A percentile compares a stretch with the other conserved stretches of the same genome.
Evolutionary conservation across 495 filamentous ascomycete genomes (phyloP).

Genomic region (Aspergillus mulundensis): DNA sequence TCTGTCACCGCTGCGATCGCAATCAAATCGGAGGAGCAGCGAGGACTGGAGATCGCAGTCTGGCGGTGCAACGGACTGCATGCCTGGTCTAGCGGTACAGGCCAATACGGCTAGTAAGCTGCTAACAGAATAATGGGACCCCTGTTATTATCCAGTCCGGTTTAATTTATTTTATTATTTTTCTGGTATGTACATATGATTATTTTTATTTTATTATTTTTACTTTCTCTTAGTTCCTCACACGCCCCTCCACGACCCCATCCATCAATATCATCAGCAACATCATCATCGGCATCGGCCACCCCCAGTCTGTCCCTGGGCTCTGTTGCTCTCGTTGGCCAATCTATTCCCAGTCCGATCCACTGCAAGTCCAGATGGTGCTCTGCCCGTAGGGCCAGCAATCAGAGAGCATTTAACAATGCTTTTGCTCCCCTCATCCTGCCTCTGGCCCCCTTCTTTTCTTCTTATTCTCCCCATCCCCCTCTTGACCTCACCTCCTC

Average conservation of each 20-base stretch:
- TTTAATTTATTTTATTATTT: constrained; percentile 7
- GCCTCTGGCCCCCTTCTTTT: constrained; percentile 9
- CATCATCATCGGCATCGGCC: constrained; percentile 20
- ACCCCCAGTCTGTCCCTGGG: constrained; percentile 22
- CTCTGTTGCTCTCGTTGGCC: constrained; percentile 18
- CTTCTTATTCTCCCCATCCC: constrained; percentile 12
- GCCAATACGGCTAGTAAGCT: constrained; percentile 6
- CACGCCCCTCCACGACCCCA: constrained; percentile 11
- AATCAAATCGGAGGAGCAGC: neutral
- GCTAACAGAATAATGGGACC: constrained; percentile 15
- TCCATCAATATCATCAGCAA: constrained; percentile 11
- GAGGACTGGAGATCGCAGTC: constrained; percentile 12
- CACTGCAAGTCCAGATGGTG: constrained; percentile 19
- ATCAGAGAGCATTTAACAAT: constrained; percentile 33
- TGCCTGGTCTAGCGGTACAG: constrained; percentile 9
- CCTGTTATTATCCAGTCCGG: constrained; percentile 14
- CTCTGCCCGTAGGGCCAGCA: constrained; percentile 25
- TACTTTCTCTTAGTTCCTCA: constrained; percentile 19
- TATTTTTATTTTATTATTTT: constrained; percentile 18
- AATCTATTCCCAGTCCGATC: constrained; percentile 18
- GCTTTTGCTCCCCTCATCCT: constrained; percentile 25
- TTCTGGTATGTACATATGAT: constrained; percentile 5
- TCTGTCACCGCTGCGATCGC: neutral
- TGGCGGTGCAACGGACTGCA: constrained; percentile 13
- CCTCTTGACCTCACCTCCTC: neutral